Conservation (phyloP, 805 yeast genomes). For the Candida methanosorbosa region DNA sequence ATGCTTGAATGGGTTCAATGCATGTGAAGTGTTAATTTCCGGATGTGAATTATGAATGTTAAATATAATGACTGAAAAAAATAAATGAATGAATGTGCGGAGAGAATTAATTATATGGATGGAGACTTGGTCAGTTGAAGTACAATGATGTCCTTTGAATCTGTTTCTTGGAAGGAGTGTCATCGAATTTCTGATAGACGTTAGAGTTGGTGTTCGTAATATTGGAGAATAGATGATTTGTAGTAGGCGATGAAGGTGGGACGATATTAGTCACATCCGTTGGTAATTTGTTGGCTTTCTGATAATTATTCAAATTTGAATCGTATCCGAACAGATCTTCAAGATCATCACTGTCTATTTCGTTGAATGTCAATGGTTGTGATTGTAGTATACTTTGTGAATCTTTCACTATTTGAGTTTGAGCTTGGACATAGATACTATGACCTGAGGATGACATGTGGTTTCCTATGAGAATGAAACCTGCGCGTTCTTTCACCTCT, state of each 20-base stretch:
- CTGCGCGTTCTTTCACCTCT: not conserved
- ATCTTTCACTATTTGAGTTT: not conserved
- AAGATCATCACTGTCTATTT: not conserved
- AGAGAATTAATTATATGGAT: too few species aligned
- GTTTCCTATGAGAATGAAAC: not conserved
- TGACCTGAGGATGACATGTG: not conserved
- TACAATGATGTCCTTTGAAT: conserved; percentile 3
- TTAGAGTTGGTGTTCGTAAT: not conserved
- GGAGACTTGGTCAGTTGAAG: too few species aligned
- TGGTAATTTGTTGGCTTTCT: not conserved
- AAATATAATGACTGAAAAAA: too few species aligned
- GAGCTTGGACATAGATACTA: not conserved
- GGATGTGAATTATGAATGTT: too few species aligned
- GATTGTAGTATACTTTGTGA: not conserved
- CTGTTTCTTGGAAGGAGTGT: not conserved
- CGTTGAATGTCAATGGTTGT: not conserved
- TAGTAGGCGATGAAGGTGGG: not conserved
- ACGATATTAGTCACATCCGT: not conserved
- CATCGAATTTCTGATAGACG: not conserved
- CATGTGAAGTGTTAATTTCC: too few species aligned
- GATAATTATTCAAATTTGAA: not conserved
- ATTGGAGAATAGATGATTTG: not conserved
- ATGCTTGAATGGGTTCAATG: too few species aligned
- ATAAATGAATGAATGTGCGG: too few species aligned
- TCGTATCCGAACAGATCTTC: not conserved